phyloP scores from a whole-genome alignment of 1,139 yeast species.

The Debaryomyces nepalensis region DNA sequence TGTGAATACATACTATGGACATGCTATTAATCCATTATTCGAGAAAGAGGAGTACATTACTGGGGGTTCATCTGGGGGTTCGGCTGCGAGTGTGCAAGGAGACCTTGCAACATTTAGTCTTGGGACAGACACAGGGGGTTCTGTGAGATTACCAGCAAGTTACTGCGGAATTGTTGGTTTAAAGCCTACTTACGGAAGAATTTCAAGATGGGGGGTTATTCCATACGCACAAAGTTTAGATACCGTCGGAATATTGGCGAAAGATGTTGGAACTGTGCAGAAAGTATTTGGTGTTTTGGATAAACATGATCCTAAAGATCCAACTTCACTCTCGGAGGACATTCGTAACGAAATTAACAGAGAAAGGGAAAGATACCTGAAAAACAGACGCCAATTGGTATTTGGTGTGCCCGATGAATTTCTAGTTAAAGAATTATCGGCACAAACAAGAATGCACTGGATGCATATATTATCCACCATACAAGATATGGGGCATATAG shows the following conservation, averaged over 20 bases:
- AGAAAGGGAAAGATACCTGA: constrained; percentile 17
- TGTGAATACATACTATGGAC: constrained; percentile 64
- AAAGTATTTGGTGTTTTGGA: constrained; percentile 62
- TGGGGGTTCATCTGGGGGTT: constrained; percentile 97
- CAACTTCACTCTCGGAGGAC: constrained; percentile 62
- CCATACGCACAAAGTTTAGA: constrained; percentile 95
- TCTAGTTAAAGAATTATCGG: constrained; percentile 57
- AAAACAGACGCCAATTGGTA: constrained; percentile 27
- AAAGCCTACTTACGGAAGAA: constrained; percentile 90
- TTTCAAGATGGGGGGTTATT: constrained; percentile 90
- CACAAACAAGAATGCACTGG: constrained; percentile 54
- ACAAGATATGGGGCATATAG: constrained; percentile 53
- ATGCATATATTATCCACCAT: constrained; percentile 46
- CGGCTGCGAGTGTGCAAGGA: constrained; percentile 89
- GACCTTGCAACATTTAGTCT: constrained; percentile 65
- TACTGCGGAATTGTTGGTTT: constrained; percentile 84
- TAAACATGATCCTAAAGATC: constrained; percentile 71
- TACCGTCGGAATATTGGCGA: constrained; percentile 84
- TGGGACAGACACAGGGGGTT: constrained; percentile 98
- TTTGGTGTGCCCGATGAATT: constrained; percentile 80
- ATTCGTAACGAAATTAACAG: constrained; percentile 34
- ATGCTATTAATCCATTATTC: constrained; percentile 68
- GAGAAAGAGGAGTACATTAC: constrained; percentile 47
- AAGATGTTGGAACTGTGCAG: constrained; percentile 45
- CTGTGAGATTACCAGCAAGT: constrained; percentile 89